phyloP scores from a whole-genome alignment of 352 stramenopile species.

The Phytophthora nicotianae region DNA sequence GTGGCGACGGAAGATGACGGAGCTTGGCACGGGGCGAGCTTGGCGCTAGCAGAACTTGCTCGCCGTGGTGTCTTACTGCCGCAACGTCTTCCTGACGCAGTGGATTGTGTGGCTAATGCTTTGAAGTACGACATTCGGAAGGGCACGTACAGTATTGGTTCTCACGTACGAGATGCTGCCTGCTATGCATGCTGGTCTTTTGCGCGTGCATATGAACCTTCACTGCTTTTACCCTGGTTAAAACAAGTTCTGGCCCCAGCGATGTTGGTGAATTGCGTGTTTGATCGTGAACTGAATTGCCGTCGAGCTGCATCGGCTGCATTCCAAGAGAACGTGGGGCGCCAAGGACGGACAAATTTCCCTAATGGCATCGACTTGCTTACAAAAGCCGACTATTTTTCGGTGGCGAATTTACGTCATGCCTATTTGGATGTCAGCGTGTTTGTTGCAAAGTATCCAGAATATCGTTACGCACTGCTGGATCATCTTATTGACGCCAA shows the following conservation, averaged over 20 bases:
- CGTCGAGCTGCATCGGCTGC: slow-evolving; percentile 96
- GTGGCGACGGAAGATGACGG: slow-evolving; percentile 91
- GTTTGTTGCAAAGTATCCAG: slow-evolving; percentile 91
- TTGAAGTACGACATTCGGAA: slow-evolving; percentile 96
- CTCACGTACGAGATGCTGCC: slow-evolving; percentile 97
- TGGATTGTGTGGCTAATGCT: slow-evolving; percentile 92
- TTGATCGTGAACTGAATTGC: slow-evolving; percentile 99
- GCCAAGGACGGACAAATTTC: slow-evolving; percentile 93
- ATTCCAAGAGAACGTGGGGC: slow-evolving; percentile 96
- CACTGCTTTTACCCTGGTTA: slow-evolving; percentile 91
- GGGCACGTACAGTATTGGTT: slow-evolving; percentile 95
- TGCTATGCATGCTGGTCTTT: slow-evolving; percentile 99
- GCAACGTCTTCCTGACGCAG: slow-evolving; percentile 88
- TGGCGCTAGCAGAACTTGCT: slow-evolving; percentile 96
- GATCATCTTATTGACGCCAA: slow-evolving; percentile 89
- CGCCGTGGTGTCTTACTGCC: slow-evolving; percentile 96
- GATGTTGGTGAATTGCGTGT: slow-evolving; percentile 95
- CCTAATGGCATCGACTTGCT: slow-evolving; percentile 97
- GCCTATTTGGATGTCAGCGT: slow-evolving; percentile 93
- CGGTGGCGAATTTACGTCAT: slow-evolving; percentile 91
- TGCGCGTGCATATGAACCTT: slow-evolving; percentile 93
- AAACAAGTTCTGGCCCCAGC: slow-evolving; percentile 84
- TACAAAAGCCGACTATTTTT: slow-evolving; percentile 97
- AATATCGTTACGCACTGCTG: slow-evolving; percentile 86
- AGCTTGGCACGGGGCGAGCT: slow-evolving; percentile 97